Evolutionary conservation across 192 early-diverging fungal genomes (phyloP), one percentile per base, ranked within the genome.

Genomic region (Umbelopsis sp.): DNA sequence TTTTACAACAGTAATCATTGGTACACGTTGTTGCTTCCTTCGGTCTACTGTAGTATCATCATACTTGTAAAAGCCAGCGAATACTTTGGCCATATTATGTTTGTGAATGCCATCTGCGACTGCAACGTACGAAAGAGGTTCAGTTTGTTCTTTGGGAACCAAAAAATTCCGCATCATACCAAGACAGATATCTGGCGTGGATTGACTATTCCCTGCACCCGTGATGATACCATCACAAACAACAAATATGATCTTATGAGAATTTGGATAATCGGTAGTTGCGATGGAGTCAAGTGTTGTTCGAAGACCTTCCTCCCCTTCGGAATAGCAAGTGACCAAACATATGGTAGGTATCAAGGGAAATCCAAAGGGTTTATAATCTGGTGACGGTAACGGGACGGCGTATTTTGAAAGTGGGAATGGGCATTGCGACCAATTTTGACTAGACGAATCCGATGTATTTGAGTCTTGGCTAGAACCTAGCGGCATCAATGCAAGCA

Each of bases 221-320:
- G 85, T 94, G 76, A 97, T 92, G 65, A 94, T 88, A 54, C 95
- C 95, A 76, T 97, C 95, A 21, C 92, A 90, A 74, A 97, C 86
- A 50, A 95, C 89, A 52, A 96, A 88, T 22, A 96, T 76, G 41
- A 91, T 83, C 83, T 95, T 95, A 73, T 92, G 91, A 34, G 88
- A 87, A 73, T 93, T 89, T 68, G 92, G 91, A 78, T 94, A 97
- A 49, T 93, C 85, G 17, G 91, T 88, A 29, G 77, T 69, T 31
- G 93, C 92, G 34, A 97, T 76, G 51, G 93, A 95, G 72, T 93
- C 92, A 71, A 94, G 86, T 3, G 95, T 96, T 32, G 84, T 90
- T 45, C 88, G 84, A 43, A 94, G 82, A 16, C 90, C 91, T 3
- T 82, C 83, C 32, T 91, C 87, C 70, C 90, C 91, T 79, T 97